Evolutionary conservation across 495 filamentous ascomycete genomes (phyloP).

Genomic region (Aspergillus baeticus): DNA sequence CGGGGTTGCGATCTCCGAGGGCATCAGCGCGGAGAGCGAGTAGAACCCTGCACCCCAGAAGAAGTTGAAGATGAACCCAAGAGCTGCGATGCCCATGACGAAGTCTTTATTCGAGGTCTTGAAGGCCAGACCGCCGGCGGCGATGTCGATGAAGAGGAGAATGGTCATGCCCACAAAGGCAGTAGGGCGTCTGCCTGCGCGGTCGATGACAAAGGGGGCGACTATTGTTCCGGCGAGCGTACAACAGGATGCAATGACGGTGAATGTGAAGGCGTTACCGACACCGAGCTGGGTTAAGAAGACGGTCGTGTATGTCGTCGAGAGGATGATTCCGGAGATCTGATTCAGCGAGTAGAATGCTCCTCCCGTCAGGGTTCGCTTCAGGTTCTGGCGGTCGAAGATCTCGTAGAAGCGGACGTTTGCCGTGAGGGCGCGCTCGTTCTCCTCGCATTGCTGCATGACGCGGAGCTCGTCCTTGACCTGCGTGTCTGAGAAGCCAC

Average conservation of each 20-base stretch:
- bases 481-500: conserved; percentile 30
- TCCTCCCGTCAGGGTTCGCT: conserved; percentile 34
- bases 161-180: conserved; percentile 34
- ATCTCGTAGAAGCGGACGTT: conserved; percentile 38
- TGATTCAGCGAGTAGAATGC: conserved; percentile 42
- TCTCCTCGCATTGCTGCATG: conserved; percentile 30
- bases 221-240: conserved; percentile 37
- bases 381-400: conserved; percentile 32
- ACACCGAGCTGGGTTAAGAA: conserved; percentile 35
- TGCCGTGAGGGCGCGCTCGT: conserved; percentile 23
- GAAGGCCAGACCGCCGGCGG: conserved; percentile 27
- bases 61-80: conserved; percentile 37
- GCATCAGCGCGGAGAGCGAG: conserved; percentile 37
- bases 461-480: conserved; percentile 33
- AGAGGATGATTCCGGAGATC: conserved; percentile 38
- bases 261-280: conserved; percentile 30
- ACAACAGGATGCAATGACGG: conserved; percentile 38
- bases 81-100: conserved; percentile 28
- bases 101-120: conserved; percentile 7
- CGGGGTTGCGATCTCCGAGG: conserved; percentile 41
- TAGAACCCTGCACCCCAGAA: conserved; percentile 31
- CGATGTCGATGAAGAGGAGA: conserved; percentile 24
- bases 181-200: conserved; percentile 36
- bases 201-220: conserved; percentile 38
- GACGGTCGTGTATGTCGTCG: conserved; percentile 38